Conservation (phyloP, 2,329 filamentous ascomycete genomes). For the Ascocoryne sarcoides region DNA sequence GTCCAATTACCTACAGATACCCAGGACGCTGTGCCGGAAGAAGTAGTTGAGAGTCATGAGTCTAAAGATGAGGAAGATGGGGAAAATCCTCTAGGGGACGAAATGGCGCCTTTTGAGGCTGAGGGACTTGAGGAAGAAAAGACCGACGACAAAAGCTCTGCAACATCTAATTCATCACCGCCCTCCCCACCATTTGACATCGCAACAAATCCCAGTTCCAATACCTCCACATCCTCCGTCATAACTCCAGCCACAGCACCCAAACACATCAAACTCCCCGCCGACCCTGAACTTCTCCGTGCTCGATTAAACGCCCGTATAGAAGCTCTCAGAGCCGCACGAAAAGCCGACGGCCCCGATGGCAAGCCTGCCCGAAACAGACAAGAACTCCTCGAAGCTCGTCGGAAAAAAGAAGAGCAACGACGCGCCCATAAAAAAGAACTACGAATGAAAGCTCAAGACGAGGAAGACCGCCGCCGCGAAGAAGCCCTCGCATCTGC, state of each 20-base stretch:
- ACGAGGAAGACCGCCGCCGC: slow-evolving; percentile 64
- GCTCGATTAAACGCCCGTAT: slow-evolving; percentile 75
- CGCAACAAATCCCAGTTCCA: slow-evolving; percentile 42
- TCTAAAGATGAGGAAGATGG: slow-evolving; percentile 2
- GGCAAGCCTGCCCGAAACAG: slow-evolving; percentile 77
- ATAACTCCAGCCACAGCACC: slow-evolving; percentile 51
- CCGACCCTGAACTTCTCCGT: slow-evolving; percentile 66
- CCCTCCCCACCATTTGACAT: slow-evolving; percentile 53
- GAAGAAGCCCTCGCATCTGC: slow-evolving; percentile 52
- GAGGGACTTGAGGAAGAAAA: slow-evolving; percentile 40
- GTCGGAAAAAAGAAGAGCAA: slow-evolving; percentile 78
- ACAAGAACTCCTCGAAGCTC: slow-evolving; percentile 84
- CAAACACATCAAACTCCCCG: slow-evolving; percentile 58
- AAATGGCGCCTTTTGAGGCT: slow-evolving; percentile 38
- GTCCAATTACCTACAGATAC: too few relatives aligned
- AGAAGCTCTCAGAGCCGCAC: slow-evolving; percentile 71
- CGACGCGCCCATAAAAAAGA: slow-evolving; percentile 86
- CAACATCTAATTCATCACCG: slow-evolving; percentile 41
- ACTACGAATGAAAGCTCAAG: slow-evolving; percentile 64
- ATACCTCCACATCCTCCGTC: slow-evolving; percentile 63
- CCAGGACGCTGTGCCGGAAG: slow-evolving; percentile 11
- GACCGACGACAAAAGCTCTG: slow-evolving; percentile 29
- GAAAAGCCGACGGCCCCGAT: slow-evolving; percentile 79
- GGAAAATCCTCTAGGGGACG: slow-evolving; percentile 22
- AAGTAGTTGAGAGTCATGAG: slow-evolving; percentile 10